phyloP scores from a whole-genome alignment of 495 filamentous ascomycete genomes.

The Tricharina praecox region DNA sequence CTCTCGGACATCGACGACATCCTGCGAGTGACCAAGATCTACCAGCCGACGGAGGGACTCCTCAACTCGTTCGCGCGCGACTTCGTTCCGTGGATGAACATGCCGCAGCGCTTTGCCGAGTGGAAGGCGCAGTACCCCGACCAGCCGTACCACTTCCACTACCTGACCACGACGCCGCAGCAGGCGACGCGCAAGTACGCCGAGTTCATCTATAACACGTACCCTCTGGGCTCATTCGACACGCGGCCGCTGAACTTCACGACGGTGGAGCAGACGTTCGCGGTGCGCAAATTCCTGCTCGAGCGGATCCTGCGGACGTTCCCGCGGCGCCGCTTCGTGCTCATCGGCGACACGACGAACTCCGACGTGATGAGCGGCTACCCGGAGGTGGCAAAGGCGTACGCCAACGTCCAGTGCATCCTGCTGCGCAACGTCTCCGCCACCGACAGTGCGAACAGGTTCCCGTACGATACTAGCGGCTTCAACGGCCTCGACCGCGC shows the following conservation, averaged over 20 bases:
- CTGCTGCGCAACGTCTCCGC: slow-evolving; percentile 55
- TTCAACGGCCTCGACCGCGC: slow-evolving; percentile 45
- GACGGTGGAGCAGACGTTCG: slow-evolving; percentile 50
- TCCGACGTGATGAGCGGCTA: slow-evolving; percentile 62
- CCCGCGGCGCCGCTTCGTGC: slow-evolving; percentile 55
- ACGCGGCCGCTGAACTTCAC: slow-evolving; percentile 65
- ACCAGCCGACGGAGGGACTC: slow-evolving; percentile 51
- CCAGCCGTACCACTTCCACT: slow-evolving; percentile 54
- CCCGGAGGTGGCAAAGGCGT: slow-evolving; percentile 44
- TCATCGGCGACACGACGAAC: slow-evolving; percentile 64
- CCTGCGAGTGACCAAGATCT: slow-evolving; percentile 68
- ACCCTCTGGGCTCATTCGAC: slow-evolving; percentile 53
- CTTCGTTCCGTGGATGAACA: slow-evolving; percentile 57
- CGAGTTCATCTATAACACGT: slow-evolving; percentile 56
- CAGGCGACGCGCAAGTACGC: slow-evolving; percentile 63
- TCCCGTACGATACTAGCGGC: slow-evolving; percentile 58
- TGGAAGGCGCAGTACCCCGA: slow-evolving; percentile 13
- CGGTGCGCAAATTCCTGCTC: slow-evolving; percentile 50
- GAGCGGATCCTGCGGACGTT: slow-evolving; percentile 57
- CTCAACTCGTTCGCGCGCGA: slow-evolving; percentile 60
- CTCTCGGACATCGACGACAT: slow-evolving; percentile 68
- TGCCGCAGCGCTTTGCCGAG: slow-evolving; percentile 36
- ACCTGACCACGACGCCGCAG: slow-evolving; percentile 69
- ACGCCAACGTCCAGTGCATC: slow-evolving; percentile 59
- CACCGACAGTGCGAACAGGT: slow-evolving; percentile 43